Evolutionary conservation across 768 basidiomycete genomes (phyloP), one percentile per base, ranked within the genome.

Genomic region (Scleroderma bovista): DNA sequence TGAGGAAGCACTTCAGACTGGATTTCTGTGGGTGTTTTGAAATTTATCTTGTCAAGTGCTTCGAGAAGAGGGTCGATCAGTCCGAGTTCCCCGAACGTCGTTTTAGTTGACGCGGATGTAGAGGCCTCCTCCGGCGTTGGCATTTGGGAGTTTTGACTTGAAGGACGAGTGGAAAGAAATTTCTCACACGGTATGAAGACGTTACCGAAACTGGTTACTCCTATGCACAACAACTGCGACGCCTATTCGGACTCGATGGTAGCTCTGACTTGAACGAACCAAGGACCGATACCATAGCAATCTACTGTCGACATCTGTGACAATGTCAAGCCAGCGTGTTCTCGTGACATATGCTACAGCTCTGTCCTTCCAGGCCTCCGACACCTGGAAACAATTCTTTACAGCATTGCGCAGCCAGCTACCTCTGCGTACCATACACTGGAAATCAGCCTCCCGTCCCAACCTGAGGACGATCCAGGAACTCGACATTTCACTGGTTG

Each of bases 361-460:
- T 7, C 75, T 75, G 17, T 64, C 78, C 31, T 83, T 86, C 58
- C 72, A 86, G 20, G 72, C 80, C 7, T 88, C 90, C 1, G 79
- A 81, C 34, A 81, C 77, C 60, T 92, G 88, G 83, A 77, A 72
- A 51, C 84, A 88, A 62, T 76, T 89, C 23, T 74, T 80, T 52
- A 66, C 72, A 16, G 79, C 85, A 3, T 69, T 93, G 31, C 65
- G 73, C n/a, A 76, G 81, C 1, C 88, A 88, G 57, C 68, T 90
- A 6, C 96, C 96, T 0, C 73, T 99, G 47, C 82, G 86, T 45
- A 94, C 86, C 68, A 78, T 98, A 23, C 91, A 97, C 67, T 97
- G 96, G 94, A 94, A 89, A 66, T 78, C 88, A 16, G 60, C 78
- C 4, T 79, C 83, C 2, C 75, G 85, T 38, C 76, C 86, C 5